A percentile compares a stretch with the other conserved stretches of the same genome.
These are phyloP conservation scores for Leccinum longicurvipes DNA, from an alignment of 768 basidiomycete species.

Conservation along the genomic window DNA sequence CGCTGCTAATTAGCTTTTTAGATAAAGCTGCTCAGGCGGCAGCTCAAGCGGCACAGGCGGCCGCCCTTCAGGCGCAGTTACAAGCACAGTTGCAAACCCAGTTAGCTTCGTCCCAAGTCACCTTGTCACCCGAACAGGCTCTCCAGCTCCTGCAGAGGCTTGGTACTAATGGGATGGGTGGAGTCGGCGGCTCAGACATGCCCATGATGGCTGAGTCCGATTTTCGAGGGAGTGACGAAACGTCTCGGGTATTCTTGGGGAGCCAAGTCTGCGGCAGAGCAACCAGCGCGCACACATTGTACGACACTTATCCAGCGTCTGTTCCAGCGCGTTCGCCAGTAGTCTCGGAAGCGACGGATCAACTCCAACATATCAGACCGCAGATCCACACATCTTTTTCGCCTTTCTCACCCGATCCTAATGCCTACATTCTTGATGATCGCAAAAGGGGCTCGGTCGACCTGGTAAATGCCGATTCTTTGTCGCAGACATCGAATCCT, in stretches of 20 bases:
- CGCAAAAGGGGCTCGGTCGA: conserved; percentile 36
- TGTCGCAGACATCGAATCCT: conserved; percentile 48
- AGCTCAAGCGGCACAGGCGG: conserved; percentile 76
- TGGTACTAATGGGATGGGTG: conserved; percentile 39
- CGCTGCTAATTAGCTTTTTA: conserved; percentile 27
- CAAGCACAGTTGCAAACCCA: conserved; percentile 38
- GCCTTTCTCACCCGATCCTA: conserved; percentile 79
- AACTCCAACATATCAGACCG: conserved; percentile 18
- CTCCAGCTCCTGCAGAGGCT: conserved; percentile 59
- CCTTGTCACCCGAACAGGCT: conserved; percentile 60
- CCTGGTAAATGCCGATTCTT: conserved; percentile 37
- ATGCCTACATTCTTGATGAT: conserved; percentile 37
- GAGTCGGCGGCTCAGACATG: conserved; percentile 12
- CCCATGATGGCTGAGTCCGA: conserved; percentile 7
- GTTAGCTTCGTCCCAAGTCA: conserved; percentile 20
- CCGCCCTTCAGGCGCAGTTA: conserved; percentile 54
- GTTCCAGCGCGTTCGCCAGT: conserved; percentile 12
- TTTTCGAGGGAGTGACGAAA: conserved; percentile 26
- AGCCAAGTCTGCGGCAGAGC: conserved; percentile 21
- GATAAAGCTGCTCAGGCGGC: conserved; percentile 92
- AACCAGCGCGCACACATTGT: conserved; percentile 10
- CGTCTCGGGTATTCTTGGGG: conserved; percentile 16
- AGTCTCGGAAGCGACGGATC: conserved; percentile 14
- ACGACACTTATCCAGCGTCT: conserved; percentile 22
- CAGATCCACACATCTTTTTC: conserved; percentile 46